These are phyloP conservation scores for Dryas octopetala DNA, from an alignment of 306 rosid species.

Conservation along the genomic window DNA sequence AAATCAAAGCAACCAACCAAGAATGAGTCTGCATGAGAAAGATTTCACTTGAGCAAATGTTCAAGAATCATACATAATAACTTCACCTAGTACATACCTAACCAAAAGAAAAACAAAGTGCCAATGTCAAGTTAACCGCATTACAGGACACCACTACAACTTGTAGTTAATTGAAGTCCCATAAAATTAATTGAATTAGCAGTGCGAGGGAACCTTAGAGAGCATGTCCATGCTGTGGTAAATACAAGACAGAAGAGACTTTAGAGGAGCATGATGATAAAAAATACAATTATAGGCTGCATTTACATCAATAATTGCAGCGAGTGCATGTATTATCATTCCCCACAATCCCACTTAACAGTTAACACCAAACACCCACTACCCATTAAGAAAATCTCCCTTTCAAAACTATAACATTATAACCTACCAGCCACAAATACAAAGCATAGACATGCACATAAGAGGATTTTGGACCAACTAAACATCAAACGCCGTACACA, in stretches of 20 bases:
- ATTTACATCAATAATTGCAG: conserved; percentile 34
- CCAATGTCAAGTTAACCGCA: neutral
- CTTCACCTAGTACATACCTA: too few species aligned
- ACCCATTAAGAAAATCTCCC: neutral
- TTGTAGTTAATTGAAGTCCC: neutral
- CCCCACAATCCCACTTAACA: neutral
- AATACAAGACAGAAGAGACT: too few species aligned
- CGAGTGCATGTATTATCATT: conserved; percentile 42
- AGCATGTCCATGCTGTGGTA: too few species aligned
- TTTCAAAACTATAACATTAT: neutral
- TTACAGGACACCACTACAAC: neutral
- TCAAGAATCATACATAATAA: neutral
- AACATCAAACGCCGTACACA: neutral
- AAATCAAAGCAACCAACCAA: neutral
- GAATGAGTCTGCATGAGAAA: neutral
- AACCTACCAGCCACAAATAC: neutral
- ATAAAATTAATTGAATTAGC: too few species aligned
- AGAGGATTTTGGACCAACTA: neutral
- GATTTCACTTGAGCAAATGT: neutral
- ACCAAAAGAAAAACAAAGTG: neutral
- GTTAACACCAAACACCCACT: neutral
- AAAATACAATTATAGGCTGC: neutral
- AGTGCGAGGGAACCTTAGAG: too few species aligned
- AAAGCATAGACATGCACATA: neutral
- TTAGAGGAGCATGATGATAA: too few species aligned